Conservation (phyloP, 2,329 filamentous ascomycete genomes). For the Neofusicoccum sp. region DNA sequence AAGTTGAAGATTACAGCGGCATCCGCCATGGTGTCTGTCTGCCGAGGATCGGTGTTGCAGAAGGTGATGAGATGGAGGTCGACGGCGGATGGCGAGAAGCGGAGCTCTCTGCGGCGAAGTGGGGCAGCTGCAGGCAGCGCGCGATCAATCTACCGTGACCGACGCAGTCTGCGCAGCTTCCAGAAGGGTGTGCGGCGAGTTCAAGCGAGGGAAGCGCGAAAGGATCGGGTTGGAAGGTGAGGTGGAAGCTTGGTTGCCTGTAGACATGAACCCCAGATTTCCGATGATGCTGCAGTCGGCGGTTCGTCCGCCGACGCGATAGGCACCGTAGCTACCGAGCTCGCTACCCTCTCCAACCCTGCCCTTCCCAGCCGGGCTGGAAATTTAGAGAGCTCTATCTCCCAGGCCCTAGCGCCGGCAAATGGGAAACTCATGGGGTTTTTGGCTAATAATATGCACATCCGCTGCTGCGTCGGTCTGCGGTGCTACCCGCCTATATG, state of each 20-base stretch:
- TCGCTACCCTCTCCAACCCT: neutral
- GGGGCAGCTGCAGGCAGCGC: neutral
- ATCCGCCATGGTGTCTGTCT: constrained; percentile 11
- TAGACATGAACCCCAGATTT: constrained; percentile 17
- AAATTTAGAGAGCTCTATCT: neutral
- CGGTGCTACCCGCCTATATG: constrained; percentile 51
- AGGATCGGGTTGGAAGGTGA: neutral
- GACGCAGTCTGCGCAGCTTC: neutral
- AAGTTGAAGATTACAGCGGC: constrained; percentile 13
- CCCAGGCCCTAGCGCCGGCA: neutral
- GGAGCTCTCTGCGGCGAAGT: constrained; percentile 15
- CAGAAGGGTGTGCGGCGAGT: neutral
- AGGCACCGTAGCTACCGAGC: neutral
- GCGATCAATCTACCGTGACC: neutral
- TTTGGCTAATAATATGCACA: neutral
- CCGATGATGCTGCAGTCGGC: constrained; percentile 17
- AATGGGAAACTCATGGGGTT: neutral
- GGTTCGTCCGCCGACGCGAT: constrained; percentile 14
- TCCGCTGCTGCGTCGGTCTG: neutral
- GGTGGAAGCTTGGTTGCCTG: constrained; percentile 12
- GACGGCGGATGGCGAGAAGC: neutral
- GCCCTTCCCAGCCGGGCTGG: neutral
- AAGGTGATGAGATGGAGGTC: neutral
- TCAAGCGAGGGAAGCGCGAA: neutral
- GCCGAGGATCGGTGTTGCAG: neutral